phyloP scores from a whole-genome alignment of 2,329 filamentous ascomycete species.

The Stagonosporopsis vannaccii region DNA sequence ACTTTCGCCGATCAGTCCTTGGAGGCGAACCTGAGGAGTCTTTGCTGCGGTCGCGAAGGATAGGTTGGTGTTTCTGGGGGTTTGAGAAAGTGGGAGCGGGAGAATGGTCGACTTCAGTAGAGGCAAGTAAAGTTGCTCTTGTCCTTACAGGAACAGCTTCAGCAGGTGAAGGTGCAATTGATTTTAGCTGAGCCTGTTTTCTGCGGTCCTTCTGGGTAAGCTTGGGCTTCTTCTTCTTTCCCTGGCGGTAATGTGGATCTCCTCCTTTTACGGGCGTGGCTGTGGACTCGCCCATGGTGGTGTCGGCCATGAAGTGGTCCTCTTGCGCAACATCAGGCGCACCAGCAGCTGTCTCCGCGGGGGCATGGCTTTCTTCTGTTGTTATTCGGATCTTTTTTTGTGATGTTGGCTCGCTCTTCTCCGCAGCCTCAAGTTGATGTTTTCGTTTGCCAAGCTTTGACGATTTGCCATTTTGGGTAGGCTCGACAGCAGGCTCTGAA shows the following conservation, averaged over 20 bases:
- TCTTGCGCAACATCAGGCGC: constrained; percentile 5
- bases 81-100: constrained; percentile 22
- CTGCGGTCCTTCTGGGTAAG: constrained; percentile 13
- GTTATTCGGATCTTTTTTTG: constrained; percentile 25
- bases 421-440: constrained; percentile 40
- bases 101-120: constrained; percentile 36
- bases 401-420: constrained; percentile 25
- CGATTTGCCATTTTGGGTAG: constrained; percentile 34
- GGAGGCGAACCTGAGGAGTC: constrained; percentile 36
- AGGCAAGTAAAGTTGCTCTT: constrained; percentile 38
- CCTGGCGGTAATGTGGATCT: constrained; percentile 45
- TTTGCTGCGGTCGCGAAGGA: constrained; percentile 22
- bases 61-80: constrained; percentile 26
- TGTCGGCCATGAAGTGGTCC: constrained; percentile 18
- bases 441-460: constrained; percentile 49
- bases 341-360: background rate
- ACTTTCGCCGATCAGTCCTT: constrained; percentile 56
- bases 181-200: constrained; percentile 12
- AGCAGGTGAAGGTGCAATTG: constrained; percentile 34
- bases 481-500: constrained; percentile 23
- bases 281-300: constrained; percentile 13
- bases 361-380: background rate
- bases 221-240: constrained; percentile 27
- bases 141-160: constrained; percentile 16
- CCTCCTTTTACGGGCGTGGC: constrained; percentile 36